Conservation (phyloP, 2,329 filamentous ascomycete species). For the Botrytis paeoniae region DNA sequence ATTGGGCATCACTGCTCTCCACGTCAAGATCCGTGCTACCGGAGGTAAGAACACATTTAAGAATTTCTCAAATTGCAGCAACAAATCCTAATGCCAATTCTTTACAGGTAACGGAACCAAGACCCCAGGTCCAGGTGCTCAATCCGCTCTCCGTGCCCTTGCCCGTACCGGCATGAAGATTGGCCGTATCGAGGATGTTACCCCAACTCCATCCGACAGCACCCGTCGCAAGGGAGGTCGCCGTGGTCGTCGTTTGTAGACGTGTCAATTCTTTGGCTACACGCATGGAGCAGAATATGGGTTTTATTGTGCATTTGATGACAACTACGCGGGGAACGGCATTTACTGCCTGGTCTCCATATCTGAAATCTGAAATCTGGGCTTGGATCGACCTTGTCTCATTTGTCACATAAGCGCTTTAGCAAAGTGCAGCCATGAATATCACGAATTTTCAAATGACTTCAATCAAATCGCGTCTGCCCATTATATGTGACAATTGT, state of each 20-base stretch:
- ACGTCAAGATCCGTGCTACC: conserved; percentile 99
- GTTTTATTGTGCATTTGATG: conserved; percentile 56
- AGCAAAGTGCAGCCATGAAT: conserved; percentile 35
- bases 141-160: conserved; percentile 97
- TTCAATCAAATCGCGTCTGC: background rate
- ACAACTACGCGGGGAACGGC: conserved; percentile 72
- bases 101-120: conserved; percentile 90
- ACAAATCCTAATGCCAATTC: conserved; percentile 18
- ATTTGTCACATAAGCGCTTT: conserved; percentile 47
- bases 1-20: conserved; percentile 87
- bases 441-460: conserved; percentile 28
- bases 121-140: conserved; percentile 98
- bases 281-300: conserved; percentile 36
- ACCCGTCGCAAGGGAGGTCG: conserved; percentile 99
- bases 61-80: background rate
- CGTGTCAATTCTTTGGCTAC: conserved; percentile 9
- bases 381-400: conserved; percentile 36
- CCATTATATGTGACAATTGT: background rate
- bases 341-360: conserved; percentile 61
- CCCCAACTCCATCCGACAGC: conserved; percentile 97
- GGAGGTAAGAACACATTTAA: conserved; percentile 61
- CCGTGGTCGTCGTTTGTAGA: conserved; percentile 99
- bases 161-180: conserved; percentile 99
- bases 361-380: conserved; percentile 38
- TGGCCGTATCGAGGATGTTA: conserved; percentile 99